Evolutionary conservation across 176 grass and related monocot species (phyloP).

Genomic region (Carex littledalei): DNA sequence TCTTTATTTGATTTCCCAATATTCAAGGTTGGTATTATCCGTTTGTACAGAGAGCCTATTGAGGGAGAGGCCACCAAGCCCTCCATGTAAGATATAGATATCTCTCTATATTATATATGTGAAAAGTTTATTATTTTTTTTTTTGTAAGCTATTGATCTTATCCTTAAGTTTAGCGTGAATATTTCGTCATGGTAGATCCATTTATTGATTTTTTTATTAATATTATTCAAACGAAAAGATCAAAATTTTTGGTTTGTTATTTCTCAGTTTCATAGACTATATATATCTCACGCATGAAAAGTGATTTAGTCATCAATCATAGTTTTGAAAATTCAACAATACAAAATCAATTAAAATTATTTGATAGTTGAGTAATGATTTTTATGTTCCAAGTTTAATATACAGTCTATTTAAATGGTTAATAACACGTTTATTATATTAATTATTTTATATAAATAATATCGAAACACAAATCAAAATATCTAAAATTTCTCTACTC

Average conservation of each 20-base stretch:
- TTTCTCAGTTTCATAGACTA: neutral
- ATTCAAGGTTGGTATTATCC: neutral
- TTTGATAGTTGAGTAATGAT: neutral
- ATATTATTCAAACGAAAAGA: neutral
- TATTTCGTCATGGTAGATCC: neutral
- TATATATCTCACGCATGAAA: neutral
- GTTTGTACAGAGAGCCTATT: neutral
- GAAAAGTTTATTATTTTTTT: neutral
- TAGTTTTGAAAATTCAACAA: neutral
- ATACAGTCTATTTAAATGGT: neutral
- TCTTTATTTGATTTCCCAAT: neutral
- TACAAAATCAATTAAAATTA: neutral
- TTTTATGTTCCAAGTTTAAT: neutral
- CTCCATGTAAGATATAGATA: too few species aligned
- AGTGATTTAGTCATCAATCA: neutral
- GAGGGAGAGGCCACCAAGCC: neutral
- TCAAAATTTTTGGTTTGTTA: neutral
- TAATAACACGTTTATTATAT: neutral
- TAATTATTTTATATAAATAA: neutral
- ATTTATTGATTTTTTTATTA: neutral
- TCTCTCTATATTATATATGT: neutral
- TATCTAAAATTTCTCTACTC: too few species aligned
- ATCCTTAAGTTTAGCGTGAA: neutral
- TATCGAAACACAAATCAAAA: too few species aligned
- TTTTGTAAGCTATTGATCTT: neutral